Percentiles rank a stretch among this genome's conserved stretches.
phyloP scores from a whole-genome alignment of 768 basidiomycete species.

The Calocybe indica region DNA sequence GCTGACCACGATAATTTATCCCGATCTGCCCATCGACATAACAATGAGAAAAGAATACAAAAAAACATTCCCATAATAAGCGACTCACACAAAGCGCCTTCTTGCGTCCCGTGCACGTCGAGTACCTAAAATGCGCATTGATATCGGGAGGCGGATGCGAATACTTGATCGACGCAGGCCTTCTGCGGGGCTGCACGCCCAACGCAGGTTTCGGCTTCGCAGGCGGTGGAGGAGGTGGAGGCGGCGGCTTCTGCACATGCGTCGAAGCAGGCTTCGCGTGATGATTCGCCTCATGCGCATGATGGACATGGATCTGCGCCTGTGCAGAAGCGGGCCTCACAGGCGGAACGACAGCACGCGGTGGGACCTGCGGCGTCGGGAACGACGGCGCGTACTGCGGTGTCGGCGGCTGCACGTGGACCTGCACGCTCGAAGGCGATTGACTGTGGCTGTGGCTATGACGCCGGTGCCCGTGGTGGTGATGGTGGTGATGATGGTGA shows the following conservation, averaged over 20 bases:
- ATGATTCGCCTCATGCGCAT: too few relatives aligned
- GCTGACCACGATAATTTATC: slow-evolving; percentile 69
- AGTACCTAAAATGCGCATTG: slow-evolving; percentile 53
- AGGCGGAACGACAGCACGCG: too few relatives aligned
- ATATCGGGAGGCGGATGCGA: slow-evolving; percentile 5
- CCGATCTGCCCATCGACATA: slow-evolving; percentile 48
- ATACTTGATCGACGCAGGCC: neutral
- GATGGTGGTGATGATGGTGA: slow-evolving; percentile 18
- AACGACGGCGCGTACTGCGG: too few relatives aligned
- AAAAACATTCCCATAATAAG: neutral
- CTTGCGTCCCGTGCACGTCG: slow-evolving; percentile 70
- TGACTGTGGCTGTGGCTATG: slow-evolving; percentile 1
- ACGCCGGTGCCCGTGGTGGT: neutral
- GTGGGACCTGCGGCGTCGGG: too few relatives aligned
- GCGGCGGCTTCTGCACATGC: neutral
- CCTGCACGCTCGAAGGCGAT: neutral
- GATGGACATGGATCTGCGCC: too few relatives aligned
- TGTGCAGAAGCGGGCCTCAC: too few relatives aligned
- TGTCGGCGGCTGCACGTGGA: too few relatives aligned
- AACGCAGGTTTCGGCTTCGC: neutral
- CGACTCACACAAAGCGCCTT: slow-evolving; percentile 76
- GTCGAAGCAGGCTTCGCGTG: too few relatives aligned
- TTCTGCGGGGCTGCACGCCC: too few relatives aligned
- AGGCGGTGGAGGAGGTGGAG: neutral
- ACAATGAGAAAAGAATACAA: slow-evolving; percentile 1